These are phyloP conservation scores for Paspalum vaginatum DNA, from an alignment of 176 grass and related monocot species.

Conservation along the genomic window DNA sequence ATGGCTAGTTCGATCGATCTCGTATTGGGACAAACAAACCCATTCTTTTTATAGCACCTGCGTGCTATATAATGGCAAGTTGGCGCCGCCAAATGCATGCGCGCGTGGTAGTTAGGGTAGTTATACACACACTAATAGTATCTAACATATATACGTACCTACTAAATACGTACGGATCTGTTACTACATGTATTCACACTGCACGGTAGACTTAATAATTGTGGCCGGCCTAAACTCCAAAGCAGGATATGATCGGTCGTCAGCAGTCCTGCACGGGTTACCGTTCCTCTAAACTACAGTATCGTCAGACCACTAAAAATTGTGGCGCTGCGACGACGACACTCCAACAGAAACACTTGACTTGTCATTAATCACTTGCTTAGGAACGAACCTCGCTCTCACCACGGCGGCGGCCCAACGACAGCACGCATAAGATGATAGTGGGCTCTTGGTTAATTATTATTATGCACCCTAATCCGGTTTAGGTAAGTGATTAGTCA, in stretches of 20 bases:
- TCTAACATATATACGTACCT: background rate
- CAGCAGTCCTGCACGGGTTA: background rate
- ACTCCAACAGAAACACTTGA: background rate
- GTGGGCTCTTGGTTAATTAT: background rate
- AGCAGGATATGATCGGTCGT: background rate
- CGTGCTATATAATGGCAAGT: background rate
- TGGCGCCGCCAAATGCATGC: constrained; percentile 12
- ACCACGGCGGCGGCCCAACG: too few species aligned
- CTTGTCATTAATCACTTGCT: background rate
- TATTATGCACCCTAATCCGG: background rate
- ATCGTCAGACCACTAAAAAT: background rate
- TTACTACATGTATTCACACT: background rate
- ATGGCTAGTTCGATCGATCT: background rate
- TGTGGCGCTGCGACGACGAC: background rate
- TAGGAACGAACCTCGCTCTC: background rate
- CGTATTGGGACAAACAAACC: background rate
- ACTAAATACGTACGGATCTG: constrained; percentile 7
- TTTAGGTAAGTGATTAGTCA: constrained; percentile 11
- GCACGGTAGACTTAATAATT: background rate
- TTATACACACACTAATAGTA: background rate
- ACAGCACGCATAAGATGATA: background rate
- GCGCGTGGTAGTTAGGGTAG: background rate
- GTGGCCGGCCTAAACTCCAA: background rate
- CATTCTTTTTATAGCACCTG: background rate
- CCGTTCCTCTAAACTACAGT: background rate